Evolutionary conservation across 257 asterid genomes (phyloP).

Genomic region (Petrea volubilis): DNA sequence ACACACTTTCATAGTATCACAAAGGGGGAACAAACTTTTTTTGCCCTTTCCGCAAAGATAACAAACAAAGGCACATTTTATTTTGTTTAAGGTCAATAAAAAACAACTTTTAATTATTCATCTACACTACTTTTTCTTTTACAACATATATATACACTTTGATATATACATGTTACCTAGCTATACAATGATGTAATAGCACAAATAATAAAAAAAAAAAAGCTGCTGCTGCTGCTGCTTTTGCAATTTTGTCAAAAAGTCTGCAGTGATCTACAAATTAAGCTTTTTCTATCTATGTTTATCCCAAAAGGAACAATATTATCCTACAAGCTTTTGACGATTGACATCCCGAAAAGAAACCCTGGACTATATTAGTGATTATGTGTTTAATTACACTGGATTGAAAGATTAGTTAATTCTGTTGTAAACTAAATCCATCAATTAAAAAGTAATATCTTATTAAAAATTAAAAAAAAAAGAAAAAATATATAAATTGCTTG

Average conservation of each 20-base stretch:
- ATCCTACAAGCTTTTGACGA: constrained; percentile 10
- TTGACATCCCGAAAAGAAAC: background rate
- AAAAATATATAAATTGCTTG: constrained; percentile 14
- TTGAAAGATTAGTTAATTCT: constrained; percentile 24
- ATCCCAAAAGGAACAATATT: background rate
- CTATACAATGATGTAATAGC: constrained; percentile 20
- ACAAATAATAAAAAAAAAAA: constrained; percentile 27
- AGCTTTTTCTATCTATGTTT: constrained; percentile 7
- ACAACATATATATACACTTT: background rate
- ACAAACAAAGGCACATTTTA: background rate
- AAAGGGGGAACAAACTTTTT: background rate
- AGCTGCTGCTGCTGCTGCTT: constrained; percentile 19
- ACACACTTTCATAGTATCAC: no score
- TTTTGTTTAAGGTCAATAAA: constrained; percentile 18
- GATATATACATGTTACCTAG: background rate
- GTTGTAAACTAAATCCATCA: constrained; percentile 16
- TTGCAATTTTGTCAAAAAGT: constrained; percentile 49
- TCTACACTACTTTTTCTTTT: constrained; percentile 17
- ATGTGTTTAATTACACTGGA: background rate
- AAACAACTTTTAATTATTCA: constrained; percentile 4
- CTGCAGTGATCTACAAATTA: constrained; percentile 20
- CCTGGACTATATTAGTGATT: background rate
- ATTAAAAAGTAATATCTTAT: background rate
- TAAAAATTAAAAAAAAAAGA: background rate
- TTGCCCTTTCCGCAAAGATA: background rate